Conservation (phyloP, 2,329 filamentous ascomycete genomes). For the Polychaeton citri region DNA sequence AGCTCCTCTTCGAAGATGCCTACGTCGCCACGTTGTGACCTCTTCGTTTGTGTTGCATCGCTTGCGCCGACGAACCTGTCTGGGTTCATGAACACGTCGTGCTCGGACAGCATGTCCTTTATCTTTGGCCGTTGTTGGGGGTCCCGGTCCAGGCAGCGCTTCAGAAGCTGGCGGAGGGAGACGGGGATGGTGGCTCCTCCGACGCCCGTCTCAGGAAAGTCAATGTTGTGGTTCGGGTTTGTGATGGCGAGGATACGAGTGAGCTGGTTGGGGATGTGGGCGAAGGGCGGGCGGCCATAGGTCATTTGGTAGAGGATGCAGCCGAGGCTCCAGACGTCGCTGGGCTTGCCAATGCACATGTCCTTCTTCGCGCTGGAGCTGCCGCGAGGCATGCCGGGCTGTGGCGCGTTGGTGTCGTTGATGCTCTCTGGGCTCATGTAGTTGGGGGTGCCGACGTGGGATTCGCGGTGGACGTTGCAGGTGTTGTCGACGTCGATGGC, state of each 20-base stretch:
- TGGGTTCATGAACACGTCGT: slow-evolving; percentile 34
- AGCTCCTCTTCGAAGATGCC: background rate
- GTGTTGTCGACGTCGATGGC: slow-evolving; percentile 93
- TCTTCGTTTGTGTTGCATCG: background rate
- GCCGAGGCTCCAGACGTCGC: slow-evolving; percentile 89
- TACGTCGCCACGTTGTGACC: background rate
- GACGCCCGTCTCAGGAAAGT: slow-evolving; percentile 56
- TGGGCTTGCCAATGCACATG: slow-evolving; percentile 92
- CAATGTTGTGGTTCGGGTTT: slow-evolving; percentile 60
- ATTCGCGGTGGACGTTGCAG: slow-evolving; percentile 92
- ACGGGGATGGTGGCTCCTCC: slow-evolving; percentile 47
- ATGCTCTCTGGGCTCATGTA: slow-evolving; percentile 97
- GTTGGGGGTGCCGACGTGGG: slow-evolving; percentile 89
- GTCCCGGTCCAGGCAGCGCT: slow-evolving; percentile 46
- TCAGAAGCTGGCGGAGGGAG: slow-evolving; percentile 42
- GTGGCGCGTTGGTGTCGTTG: slow-evolving; percentile 63
- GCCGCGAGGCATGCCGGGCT: slow-evolving; percentile 25
- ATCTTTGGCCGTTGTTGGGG: slow-evolving; percentile 43
- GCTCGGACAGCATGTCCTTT: slow-evolving; percentile 40
- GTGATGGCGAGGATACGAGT: slow-evolving; percentile 77
- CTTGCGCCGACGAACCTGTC: background rate
- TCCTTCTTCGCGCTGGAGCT: slow-evolving; percentile 49
- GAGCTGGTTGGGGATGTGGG: slow-evolving; percentile 78
- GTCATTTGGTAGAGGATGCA: slow-evolving; percentile 98
- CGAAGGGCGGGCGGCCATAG: slow-evolving; percentile 92